Evolutionary conservation across 1,139 yeast species (phyloP), one percentile per base, ranked within the genome.

Genomic region (Debaryomyces singareniensis): DNA sequence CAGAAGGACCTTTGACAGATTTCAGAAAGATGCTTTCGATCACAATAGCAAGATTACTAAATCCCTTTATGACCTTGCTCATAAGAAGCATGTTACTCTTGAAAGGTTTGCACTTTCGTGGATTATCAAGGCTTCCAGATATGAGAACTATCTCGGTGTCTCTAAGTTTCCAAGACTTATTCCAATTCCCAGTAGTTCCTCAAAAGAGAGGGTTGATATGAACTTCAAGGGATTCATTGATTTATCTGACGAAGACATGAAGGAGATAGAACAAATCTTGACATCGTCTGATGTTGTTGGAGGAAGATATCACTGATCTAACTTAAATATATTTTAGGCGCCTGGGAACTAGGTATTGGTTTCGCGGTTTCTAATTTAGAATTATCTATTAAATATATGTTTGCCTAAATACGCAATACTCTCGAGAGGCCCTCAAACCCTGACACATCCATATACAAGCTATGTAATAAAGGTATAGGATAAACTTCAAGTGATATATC

Each of bases 141-240:
- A 45, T 5, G 36, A 43, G 26, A 46, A 54, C 27, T 58, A 43
- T 33, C 37, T 41, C 27, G 71, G 61, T 41, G 61, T 46, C 28
- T 50, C 45, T 44, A 62, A 52, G 27, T 71, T 69, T 36, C 73
- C 86, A 11, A 65, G 61, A 33, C 66, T 84, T 29, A 54, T 86
- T 26, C 94, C 95, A 25, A 82, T 85, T 49, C 95, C 95, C 15
- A 79, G 87, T 32, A 77, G 84, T 6, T 68, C 86, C 5, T 70
- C 77, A 15, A 57, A 59, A 6, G 65, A 54, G 11, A 75, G 83
- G 47, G 74, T 80, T 16, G 63, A 66, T 30, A 80, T 73, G 46
- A 84, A 83, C 55, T 62, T 71, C 39, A 60, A 68, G 5, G 42
- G 40, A 24, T 51, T 58, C 14, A 52, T 75, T 25, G 52, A 55